phyloP scores from a whole-genome alignment of 2,329 filamentous ascomycete species.

The Madurella mycetomatis region DNA sequence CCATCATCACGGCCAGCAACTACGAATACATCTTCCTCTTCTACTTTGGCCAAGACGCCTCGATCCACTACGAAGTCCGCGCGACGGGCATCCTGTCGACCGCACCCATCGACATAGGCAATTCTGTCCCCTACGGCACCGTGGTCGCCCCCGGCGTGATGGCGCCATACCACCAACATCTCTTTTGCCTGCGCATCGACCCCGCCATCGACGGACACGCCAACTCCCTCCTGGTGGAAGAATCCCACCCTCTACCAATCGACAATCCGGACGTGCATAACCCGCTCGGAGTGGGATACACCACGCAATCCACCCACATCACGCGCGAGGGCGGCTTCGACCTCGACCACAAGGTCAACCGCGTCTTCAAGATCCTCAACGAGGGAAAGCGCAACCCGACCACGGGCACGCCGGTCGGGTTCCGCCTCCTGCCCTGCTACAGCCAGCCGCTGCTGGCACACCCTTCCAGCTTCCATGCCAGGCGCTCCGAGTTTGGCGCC shows the following conservation, averaged over 20 bases:
- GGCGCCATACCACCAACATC: slow-evolving; percentile 67
- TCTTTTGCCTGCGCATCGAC: slow-evolving; percentile 62
- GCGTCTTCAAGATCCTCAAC: slow-evolving; percentile 47
- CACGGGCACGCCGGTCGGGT: slow-evolving; percentile 42
- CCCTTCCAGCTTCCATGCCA: slow-evolving; percentile 36
- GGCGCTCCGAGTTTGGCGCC: slow-evolving; percentile 39
- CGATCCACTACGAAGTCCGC: slow-evolving; percentile 57
- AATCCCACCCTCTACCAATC: slow-evolving; percentile 40
- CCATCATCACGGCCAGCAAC: slow-evolving; percentile 64
- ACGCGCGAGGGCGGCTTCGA: slow-evolving; percentile 44
- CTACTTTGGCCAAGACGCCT: slow-evolving; percentile 58
- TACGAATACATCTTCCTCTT: slow-evolving; percentile 60
- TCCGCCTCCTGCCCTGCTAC: slow-evolving; percentile 41
- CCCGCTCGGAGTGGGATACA: slow-evolving; percentile 47
- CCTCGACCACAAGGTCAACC: slow-evolving; percentile 46
- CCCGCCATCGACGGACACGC: slow-evolving; percentile 56
- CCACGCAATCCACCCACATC: slow-evolving; percentile 40
- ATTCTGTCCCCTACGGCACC: slow-evolving; percentile 53
- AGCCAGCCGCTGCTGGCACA: slow-evolving; percentile 45
- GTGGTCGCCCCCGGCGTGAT: slow-evolving; percentile 60
- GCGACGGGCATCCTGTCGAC: slow-evolving; percentile 63
- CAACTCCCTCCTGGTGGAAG: slow-evolving; percentile 47
- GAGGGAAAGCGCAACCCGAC: slow-evolving; percentile 38
- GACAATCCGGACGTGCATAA: slow-evolving; percentile 34
- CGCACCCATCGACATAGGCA: slow-evolving; percentile 52